Evolutionary conservation across 495 filamentous ascomycete species (phyloP), one percentile per base, ranked within the genome.

Genomic region (Penicillium canariense): DNA sequence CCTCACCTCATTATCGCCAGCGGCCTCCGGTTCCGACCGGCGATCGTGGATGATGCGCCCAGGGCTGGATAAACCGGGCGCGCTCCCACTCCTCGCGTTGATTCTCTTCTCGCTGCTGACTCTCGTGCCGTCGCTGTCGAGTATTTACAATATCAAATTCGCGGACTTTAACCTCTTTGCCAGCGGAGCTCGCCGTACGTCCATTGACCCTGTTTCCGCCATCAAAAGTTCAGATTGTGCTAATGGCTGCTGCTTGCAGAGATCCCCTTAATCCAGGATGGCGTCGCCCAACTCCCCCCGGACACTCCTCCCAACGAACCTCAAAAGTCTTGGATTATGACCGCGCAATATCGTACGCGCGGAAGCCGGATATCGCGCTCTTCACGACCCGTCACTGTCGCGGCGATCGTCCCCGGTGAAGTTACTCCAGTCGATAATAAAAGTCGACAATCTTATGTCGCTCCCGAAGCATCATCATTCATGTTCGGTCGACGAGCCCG

Each of bases 71-170:
- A 73, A 68, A 63, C 65, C 72, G 50, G 67, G 69, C 58, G 69
- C 72, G 35, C 66, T 75, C 48, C 68, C 72, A 54, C 65, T 77
- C 44, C 61, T 77, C 36, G 68, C 61, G 26, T 46, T 77, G 50
- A 17, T 75, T 38, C 56, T 73, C 25, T 71, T 73, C 46, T 67
- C 67, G 48, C 58, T 76, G 26, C 60, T 76, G 42, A 72, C 67
- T 20, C 43, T 75, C 51, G 67, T 68, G 35, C 68, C 69, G 26
- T 71, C 70, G 32, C 50, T 75, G 34, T 64, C 70, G 39, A 69
- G 58, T 50, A 58, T 71, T 20, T 63, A 68, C 44, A 69, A 60
- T 44, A 15, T 68, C 25, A 65, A 65, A 46, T 48, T 70, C 8
- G 63, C 62, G 34, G 69, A 73, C 56, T 67, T 69, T 11, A 58